Base-by-base conservation (phyloP, 352 stramenopile species). In the Pythium phragmiticola region DNA sequence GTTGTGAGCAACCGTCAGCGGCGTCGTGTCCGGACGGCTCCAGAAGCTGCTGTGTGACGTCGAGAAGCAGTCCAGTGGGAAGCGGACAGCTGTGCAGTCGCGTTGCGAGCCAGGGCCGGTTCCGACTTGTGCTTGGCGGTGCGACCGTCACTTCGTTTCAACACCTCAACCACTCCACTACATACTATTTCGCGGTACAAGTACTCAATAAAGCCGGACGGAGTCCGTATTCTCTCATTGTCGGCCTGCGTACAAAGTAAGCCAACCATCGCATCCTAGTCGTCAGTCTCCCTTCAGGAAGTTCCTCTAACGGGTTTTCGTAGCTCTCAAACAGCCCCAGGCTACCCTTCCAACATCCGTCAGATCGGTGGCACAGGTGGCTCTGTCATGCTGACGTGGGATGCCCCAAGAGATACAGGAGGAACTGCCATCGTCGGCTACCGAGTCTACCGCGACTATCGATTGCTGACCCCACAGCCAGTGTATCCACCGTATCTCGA, bases 361-460 rank as follows among this genome's bases (percentile, higher is more conserved):
- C 53, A 69, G 41, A 54, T 72, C 2, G 42, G 42, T 36, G 65
- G 63, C 14, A 82, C 76, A 7, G 82, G 79, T 30, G 79, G 82
- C 34, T 84, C 73, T 0, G 62, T 84, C 1, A 34, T 60, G 23
- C 50, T 90, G 2, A 63, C 56, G 1, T 90, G 82, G 82, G 59
- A 76, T 28, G 17, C 60, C 23, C 79, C 79, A 8, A 46, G 73
- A 52, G 80, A 87, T 64, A 68, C 60, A 53, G 52, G 66, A 19
- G 70, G 58, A 41, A 49, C 21, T 23, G 14, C 16, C 33, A 14
- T 89, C 58, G 4, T 72, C 42, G 82, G 82, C 4, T 90, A 90
- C 65, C 53, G 58, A 1, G 71, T 90, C 0, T 90, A 89, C 66
- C 76, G 82, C 12, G 68, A 90, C 60, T 86, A 84, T 17, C 49